A percentile compares a stretch with the other conserved stretches of the same genome.
Evolutionary conservation across 2,329 filamentous ascomycete genomes (phyloP).

Genomic region (Ophiostoma sp.): DNA sequence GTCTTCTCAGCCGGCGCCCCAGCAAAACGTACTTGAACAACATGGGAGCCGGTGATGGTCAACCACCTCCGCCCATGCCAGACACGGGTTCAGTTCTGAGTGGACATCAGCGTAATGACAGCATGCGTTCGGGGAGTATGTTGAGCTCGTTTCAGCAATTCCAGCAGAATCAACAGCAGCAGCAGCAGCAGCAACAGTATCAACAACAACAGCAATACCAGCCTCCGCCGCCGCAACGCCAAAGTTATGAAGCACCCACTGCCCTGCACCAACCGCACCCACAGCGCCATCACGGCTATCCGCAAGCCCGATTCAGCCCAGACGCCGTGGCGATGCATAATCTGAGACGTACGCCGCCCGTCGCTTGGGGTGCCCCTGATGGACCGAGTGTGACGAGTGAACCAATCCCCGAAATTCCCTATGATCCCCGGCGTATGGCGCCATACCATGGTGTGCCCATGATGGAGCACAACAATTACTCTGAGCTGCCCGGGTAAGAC

Average conservation of each 20-base stretch:
- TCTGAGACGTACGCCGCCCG: conserved; percentile 24
- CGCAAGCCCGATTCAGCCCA: conserved; percentile 17
- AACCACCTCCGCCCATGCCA: background rate
- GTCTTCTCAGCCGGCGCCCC: background rate
- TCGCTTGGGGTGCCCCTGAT: background rate
- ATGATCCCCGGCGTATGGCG: conserved; percentile 29
- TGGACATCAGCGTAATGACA: background rate
- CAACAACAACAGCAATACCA: background rate
- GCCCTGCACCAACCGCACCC: background rate
- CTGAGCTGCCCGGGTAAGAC: conserved; percentile 29
- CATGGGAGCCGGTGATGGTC: background rate
- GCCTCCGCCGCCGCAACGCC: background rate
- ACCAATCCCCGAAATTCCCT: conserved; percentile 28
- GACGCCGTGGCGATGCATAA: conserved; percentile 30
- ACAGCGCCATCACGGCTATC: background rate
- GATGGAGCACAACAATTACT: conserved; percentile 22
- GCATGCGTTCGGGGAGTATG: background rate
- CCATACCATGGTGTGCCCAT: conserved; percentile 26
- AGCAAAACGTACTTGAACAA: conserved; percentile 3
- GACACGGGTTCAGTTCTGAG: background rate
- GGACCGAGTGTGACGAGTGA: background rate
- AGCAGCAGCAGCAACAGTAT: background rate
- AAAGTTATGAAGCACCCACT: background rate
- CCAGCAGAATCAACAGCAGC: background rate
- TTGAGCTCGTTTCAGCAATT: background rate